phyloP scores from a whole-genome alignment of 768 basidiomycete species.

The Trametopsis cervina region DNA sequence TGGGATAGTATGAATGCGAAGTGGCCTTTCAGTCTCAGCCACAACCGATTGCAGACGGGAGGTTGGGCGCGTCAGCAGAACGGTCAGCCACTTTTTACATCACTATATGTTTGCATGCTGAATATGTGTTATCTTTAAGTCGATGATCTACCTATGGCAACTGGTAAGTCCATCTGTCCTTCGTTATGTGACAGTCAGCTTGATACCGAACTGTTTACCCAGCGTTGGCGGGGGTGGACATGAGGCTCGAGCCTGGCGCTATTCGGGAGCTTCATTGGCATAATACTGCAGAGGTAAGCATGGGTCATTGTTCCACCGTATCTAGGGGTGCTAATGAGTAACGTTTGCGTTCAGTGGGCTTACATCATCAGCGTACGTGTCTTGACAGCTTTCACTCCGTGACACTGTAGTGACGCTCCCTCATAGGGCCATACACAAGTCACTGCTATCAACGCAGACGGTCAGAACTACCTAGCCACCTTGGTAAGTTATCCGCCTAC shows the following conservation, averaged over 20 bases:
- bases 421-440: constrained; percentile 44
- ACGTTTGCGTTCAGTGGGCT: constrained; percentile 24
- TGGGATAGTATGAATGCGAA: constrained; percentile 17
- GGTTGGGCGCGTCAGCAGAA: constrained; percentile 30
- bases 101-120: constrained; percentile 1
- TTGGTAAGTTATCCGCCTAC: no score
- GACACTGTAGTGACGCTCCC: not conserved
- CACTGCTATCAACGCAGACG: constrained; percentile 38
- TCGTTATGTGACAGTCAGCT: not conserved
- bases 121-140: constrained; percentile 21
- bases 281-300: constrained; percentile 19
- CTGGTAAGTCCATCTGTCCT: no score
- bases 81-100: constrained; percentile 9
- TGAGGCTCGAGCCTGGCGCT: constrained; percentile 30
- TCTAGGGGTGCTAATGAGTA: not conserved
- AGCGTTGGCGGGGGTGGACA: constrained; percentile 26
- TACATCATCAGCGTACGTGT: constrained; percentile 24
- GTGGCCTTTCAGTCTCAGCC: constrained; percentile 28
- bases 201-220: not conserved
- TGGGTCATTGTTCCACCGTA: not conserved
- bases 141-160: constrained; percentile 20
- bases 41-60: constrained; percentile 26
- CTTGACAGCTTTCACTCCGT: not conserved
- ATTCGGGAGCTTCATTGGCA: constrained; percentile 31
- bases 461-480: constrained; percentile 42